Evolutionary conservation across 164 flowering plant species (phyloP), one percentile per base, ranked within the genome.

Genomic region (Piper betle): DNA sequence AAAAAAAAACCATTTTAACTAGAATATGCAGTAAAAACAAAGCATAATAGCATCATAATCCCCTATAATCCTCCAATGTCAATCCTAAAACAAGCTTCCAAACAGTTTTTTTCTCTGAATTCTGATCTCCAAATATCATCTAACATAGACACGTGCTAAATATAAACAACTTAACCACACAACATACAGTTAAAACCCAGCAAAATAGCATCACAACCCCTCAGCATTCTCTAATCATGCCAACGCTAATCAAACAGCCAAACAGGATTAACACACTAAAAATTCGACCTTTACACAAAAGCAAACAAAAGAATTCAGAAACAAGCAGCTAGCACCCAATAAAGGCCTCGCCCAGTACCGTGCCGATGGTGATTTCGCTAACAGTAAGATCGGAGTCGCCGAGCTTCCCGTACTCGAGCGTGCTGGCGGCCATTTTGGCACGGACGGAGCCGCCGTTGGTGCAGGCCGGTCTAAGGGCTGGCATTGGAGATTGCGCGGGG

Each of bases 291-390:
- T 25, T 11, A 19, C 37, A 6, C 5, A 54, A 19, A 10, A 2
- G 12, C 16, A 25, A 38, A 25, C 15, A 20, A 6, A 42, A 37
- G n/a, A 37, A 55, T 39, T n/a, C 9, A 48, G 58, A 25, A 37
- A 33, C 55, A 25, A 25, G 33, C 33, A 25, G 33, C 33, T 25
- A 25, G 33, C 33, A 25, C 1, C 15, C 38, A 3, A 41, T 10
- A 37, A 12, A 18, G 42, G 39, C 15, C 1, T 38, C 3, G 63
- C 7, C 3, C 19, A 69, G 70, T 75, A 88, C 98, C 42, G 98
- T 88, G 64, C 98, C 98, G 0, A 88, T 63, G 18, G 93, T 87
- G 58, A 92, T 79, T 75, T 92, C 98, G 71, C 93, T 87, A 43
- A 88, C 74, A 2, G 59, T 57, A 58, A 92, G 96, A 61, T 92